phyloP scores from a whole-genome alignment of 345 rosid species.

The Populus nigra region DNA sequence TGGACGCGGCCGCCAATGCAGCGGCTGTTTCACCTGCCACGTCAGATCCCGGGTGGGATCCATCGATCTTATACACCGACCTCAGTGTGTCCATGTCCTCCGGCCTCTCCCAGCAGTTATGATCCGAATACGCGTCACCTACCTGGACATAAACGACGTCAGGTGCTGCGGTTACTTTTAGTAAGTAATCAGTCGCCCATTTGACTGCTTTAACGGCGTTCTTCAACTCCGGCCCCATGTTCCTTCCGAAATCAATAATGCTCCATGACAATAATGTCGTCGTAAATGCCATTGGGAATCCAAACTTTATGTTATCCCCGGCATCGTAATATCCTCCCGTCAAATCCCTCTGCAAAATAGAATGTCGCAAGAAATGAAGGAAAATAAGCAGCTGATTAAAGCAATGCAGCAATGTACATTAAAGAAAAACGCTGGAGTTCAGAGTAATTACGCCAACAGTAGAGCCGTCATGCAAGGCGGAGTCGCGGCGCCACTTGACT shows the following conservation, averaged over 20 bases:
- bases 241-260: slow-evolving; percentile 33
- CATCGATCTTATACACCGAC: slow-evolving; percentile 28
- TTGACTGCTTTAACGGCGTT: slow-evolving; percentile 32
- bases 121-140: slow-evolving; percentile 34
- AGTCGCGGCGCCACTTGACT: slow-evolving; percentile 29
- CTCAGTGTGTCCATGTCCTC: slow-evolving; percentile 38
- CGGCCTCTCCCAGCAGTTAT: slow-evolving; percentile 39
- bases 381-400: background rate
- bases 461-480: slow-evolving; percentile 35
- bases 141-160: slow-evolving; percentile 33
- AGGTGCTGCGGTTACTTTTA: slow-evolving; percentile 29
- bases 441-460: slow-evolving; percentile 18
- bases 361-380: background rate
- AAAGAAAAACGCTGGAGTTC: background rate
- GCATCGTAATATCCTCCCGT: slow-evolving; percentile 40
- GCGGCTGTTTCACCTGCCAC: slow-evolving; percentile 39
- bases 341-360: slow-evolving; percentile 22
- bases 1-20: slow-evolving; percentile 37
- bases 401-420: background rate
- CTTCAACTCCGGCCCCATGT: slow-evolving; percentile 31
- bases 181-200: slow-evolving; percentile 32
- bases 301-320: slow-evolving; percentile 37
- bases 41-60: slow-evolving; percentile 34
- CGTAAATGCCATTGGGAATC: slow-evolving; percentile 38
- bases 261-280: slow-evolving; percentile 34